Evolutionary conservation across 2,329 filamentous ascomycete genomes (phyloP).

Genomic region (Cercospora sp.): DNA sequence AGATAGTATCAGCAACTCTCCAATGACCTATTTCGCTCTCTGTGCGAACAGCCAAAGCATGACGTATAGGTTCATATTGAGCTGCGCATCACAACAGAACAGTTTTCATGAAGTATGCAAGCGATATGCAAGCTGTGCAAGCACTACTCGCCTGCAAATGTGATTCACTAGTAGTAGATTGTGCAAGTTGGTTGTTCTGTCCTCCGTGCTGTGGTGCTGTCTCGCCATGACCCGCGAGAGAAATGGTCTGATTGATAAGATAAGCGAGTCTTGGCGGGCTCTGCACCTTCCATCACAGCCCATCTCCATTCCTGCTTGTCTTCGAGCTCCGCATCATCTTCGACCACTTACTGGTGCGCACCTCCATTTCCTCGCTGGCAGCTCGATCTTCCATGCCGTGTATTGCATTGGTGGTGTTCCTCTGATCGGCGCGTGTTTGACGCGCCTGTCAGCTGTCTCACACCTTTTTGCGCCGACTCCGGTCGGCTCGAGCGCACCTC

Average conservation of each 20-base stretch:
- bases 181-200: neutral
- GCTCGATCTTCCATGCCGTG: neutral
- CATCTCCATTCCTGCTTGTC: neutral
- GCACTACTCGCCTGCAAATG: neutral
- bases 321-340: neutral
- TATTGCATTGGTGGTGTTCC: neutral
- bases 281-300: neutral
- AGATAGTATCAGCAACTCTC: neutral
- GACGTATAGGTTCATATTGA: too few species aligned
- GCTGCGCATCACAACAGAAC: neutral
- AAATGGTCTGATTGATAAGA: neutral
- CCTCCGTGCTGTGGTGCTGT: neutral
- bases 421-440: neutral
- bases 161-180: neutral
- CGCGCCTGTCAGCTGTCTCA: neutral
- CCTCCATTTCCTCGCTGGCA: neutral
- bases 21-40: neutral
- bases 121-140: neutral
- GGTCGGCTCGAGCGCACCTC: slow-evolving; percentile 4
- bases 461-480: slow-evolving; percentile 3
- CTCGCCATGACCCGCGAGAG: neutral
- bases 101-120: neutral
- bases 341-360: neutral
- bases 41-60: neutral
- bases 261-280: neutral